Percentiles rank a stretch among this genome's conserved stretches.
These are phyloP conservation scores for Eleusine indica DNA, from an alignment of 176 grass and related monocot genomes.

Conservation along the genomic window DNA sequence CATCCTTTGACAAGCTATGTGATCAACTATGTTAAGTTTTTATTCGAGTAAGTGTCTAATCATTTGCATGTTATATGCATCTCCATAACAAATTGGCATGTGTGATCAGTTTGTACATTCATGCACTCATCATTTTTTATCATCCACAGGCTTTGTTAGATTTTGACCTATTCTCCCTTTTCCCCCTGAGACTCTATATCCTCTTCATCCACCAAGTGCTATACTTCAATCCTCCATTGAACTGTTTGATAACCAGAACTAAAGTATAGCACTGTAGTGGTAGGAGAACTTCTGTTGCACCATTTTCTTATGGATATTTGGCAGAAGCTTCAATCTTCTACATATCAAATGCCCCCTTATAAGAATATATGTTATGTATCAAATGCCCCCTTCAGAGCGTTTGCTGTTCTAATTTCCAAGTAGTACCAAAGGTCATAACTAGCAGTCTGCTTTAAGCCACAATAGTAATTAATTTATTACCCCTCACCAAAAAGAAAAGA, in stretches of 20 bases:
- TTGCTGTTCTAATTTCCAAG: neutral
- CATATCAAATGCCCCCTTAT: conserved; percentile 5
- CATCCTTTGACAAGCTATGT: conserved; percentile 97
- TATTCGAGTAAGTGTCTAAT: conserved; percentile 86
- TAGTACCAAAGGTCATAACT: neutral
- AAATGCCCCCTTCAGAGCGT: neutral
- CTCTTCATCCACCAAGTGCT: neutral
- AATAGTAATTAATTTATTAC: neutral
- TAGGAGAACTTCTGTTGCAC: conserved; percentile 5
- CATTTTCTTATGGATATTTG: neutral
- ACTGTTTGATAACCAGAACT: conserved; percentile 28
- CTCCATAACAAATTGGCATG: neutral
- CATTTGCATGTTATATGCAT: neutral
- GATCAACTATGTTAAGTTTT: conserved; percentile 94
- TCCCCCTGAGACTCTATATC: neutral
- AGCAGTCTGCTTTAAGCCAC: neutral
- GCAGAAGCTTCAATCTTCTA: neutral
- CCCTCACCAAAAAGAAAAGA: neutral
- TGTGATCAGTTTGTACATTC: neutral
- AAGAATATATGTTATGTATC: neutral
- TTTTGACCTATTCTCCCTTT: neutral
- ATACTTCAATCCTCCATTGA: neutral
- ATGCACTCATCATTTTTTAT: conserved; percentile 9
- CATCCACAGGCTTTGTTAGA: conserved; percentile 2
- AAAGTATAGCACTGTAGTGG: neutral